Conservation (phyloP, 805 yeast species). For the Ogataea paraovalis region DNA sequence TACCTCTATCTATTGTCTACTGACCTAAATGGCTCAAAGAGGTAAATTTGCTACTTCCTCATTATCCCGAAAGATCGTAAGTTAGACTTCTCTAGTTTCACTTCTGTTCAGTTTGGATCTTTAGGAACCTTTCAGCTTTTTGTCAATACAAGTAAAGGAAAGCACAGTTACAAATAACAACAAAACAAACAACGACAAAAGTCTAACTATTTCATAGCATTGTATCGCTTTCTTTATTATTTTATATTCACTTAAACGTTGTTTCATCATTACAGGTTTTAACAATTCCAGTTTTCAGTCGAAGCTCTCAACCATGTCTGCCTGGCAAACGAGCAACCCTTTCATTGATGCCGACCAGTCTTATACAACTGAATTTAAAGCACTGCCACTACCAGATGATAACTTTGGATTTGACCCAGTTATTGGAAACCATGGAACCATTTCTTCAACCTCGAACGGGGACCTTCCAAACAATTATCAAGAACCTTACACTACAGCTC, state of each 20-base stretch:
- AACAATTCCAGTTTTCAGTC: too few species aligned
- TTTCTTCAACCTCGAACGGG: conserved; percentile 8
- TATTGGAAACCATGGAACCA: conserved; percentile 20
- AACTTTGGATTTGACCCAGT: conserved; percentile 39
- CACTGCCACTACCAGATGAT: conserved; percentile 50
- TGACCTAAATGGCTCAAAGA: background rate
- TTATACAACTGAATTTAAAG: conserved; percentile 30
- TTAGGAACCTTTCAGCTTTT: background rate
- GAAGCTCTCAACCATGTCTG: conserved; percentile 12
- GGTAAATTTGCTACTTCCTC: background rate
- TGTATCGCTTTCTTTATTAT: too few species aligned
- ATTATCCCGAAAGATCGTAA: background rate
- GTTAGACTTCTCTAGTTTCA: background rate
- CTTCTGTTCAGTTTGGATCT: background rate
- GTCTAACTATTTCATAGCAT: too few species aligned
- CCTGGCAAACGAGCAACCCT: conserved; percentile 21
- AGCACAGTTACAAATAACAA: too few species aligned
- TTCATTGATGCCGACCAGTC: conserved; percentile 32
- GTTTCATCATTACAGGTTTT: too few species aligned
- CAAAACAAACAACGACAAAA: too few species aligned
- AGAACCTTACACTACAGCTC: conserved; percentile 2
- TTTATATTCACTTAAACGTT: too few species aligned
- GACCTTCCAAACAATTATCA: background rate
- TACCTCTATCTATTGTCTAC: background rate
- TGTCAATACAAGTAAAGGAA: too few species aligned